Evolutionary conservation across 352 stramenopile genomes (phyloP), one percentile per base, ranked within the genome.

Genomic region (Phytopythium sindhum): DNA sequence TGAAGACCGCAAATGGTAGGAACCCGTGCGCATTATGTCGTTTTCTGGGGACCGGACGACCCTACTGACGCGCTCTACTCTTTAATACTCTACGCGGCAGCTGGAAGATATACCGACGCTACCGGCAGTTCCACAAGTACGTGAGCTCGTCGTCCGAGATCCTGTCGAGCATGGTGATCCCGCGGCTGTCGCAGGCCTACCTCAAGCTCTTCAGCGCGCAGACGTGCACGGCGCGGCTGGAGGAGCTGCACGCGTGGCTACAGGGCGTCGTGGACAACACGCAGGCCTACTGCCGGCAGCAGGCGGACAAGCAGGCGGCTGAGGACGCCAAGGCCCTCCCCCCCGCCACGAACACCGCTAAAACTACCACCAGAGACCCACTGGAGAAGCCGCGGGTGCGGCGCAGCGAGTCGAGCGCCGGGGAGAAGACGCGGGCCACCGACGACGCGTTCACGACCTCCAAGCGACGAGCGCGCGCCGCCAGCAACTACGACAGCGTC

Each of bases 91-190:
- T 23, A 45, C 26, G 48, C 23, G n/a, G 63, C 50, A 82, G 73
- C 39, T 95, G 86, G 86, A 91, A 91, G 63, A 87, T 95, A 61
- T 92, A 93, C 51, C 80, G 84, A 10, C 84, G 86, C n/a, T 95
- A 95, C 65, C 72, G 86, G 35, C 84, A 95, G 24, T 95, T 95
- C 72, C 78, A 95, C 57, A 72, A 79, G 56, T 92, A 91, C 60
- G 75, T 90, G 17, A 61, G 75, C n/a, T 75, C 84, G 47, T 88
- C 83, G 9, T 80, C 70, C 4, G 79, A 89, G 56, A 47, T 91
- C 24, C 57, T 89, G 31, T 72, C 74, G 35, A 78, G 65, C 57
- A 80, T 90, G 60, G 72, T 80, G 11, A 74, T 91, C 10, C 86
- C 86, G 9, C 61, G 68, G 10, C 70, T 95, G 19, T 91, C 86